Evolutionary conservation across 768 basidiomycete species (phyloP), one percentile per base, ranked within the genome.

Genomic region (Boletus barrowsii): DNA sequence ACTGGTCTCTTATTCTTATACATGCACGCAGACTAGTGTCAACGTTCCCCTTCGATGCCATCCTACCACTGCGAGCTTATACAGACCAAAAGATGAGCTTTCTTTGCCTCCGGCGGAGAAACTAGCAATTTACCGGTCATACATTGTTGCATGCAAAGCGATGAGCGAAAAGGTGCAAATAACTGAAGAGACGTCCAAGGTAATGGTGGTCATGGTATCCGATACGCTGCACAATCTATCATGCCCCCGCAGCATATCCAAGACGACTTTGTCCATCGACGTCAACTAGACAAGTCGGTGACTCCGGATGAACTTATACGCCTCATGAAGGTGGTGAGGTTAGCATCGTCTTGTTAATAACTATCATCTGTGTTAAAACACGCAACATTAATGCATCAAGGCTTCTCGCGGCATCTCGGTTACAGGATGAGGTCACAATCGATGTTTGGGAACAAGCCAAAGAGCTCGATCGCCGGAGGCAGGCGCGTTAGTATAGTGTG

Each of bases 321-420:
- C 48, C 72, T 82, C 48, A 87, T 92, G 81, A 79, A 79, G 41
- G 66, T 88, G 15, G 83, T 88, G 29, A 84, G 84, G 90, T 91
- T 42, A 49, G 79, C 63, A 47, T 24, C 24, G 20, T 14, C 42
- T 41, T 24, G 10, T 26, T 39, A 17, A 24, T 18, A 48, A 22
- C 5, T 42, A 10, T 32, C 18, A n/a, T 4, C 26, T 41, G 40
- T 62, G 24, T 18, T 61, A 20, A 63, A 39, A 44, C 24, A 37
- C 18, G 48, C 56, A 39, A 42, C 36, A 7, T 33, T 5, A 6
- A 26, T 33, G 13, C 33, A 33, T 15, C 43, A 61, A 91, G 89
- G 57, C 71, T 88, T 55, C 62, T 87, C 43, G 83, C 87, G 2
- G 72, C 86, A 15, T 87, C 87, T 9, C 62, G 77, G 53, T 82